Conservation (phyloP, 2,329 filamentous ascomycete genomes). For the Lachnellula occidentalis region DNA sequence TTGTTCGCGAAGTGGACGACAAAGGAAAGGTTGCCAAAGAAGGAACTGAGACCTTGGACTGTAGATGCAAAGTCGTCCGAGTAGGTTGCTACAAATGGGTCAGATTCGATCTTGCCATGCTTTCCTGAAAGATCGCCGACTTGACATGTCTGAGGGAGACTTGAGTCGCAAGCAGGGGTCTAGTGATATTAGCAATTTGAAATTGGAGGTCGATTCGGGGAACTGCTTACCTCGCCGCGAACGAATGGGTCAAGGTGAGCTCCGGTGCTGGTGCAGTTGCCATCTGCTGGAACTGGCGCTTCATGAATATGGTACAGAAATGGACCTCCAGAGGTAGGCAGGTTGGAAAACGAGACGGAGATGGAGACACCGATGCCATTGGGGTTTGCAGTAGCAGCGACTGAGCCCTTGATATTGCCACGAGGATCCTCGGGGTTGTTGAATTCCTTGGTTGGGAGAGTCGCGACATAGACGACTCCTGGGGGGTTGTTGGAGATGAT, state of each 20-base stretch:
- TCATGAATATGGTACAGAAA: slow-evolving; percentile 70
- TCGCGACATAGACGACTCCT: slow-evolving; percentile 49
- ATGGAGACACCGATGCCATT: slow-evolving; percentile 52
- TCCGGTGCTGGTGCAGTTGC: slow-evolving; percentile 65
- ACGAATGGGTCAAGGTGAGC: slow-evolving; percentile 67
- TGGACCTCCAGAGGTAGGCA: slow-evolving; percentile 52
- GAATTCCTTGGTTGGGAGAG: slow-evolving; percentile 41
- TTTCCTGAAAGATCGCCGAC: slow-evolving; percentile 75
- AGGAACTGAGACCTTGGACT: slow-evolving; percentile 44
- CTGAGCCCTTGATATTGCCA: slow-evolving; percentile 50
- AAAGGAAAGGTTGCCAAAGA: slow-evolving; percentile 60
- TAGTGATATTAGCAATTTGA: slow-evolving; percentile 35
- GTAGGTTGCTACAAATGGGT: slow-evolving; percentile 46
- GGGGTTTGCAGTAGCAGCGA: slow-evolving; percentile 42
- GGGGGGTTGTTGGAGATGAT: slow-evolving; percentile 50
- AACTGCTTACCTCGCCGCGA: slow-evolving; percentile 41
- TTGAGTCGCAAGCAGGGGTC: slow-evolving; percentile 51
- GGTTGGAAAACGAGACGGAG: slow-evolving; percentile 50
- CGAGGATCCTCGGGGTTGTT: slow-evolving; percentile 41
- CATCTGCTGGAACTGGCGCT: slow-evolving; percentile 54
- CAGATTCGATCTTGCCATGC: slow-evolving; percentile 53
- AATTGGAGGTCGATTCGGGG: not conserved
- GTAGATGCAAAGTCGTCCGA: slow-evolving; percentile 55
- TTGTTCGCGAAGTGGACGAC: slow-evolving; percentile 60
- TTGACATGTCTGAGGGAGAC: slow-evolving; percentile 60